These are phyloP conservation scores for Penstemon barbatus DNA, from an alignment of 257 asterid genomes.

Conservation along the genomic window DNA sequence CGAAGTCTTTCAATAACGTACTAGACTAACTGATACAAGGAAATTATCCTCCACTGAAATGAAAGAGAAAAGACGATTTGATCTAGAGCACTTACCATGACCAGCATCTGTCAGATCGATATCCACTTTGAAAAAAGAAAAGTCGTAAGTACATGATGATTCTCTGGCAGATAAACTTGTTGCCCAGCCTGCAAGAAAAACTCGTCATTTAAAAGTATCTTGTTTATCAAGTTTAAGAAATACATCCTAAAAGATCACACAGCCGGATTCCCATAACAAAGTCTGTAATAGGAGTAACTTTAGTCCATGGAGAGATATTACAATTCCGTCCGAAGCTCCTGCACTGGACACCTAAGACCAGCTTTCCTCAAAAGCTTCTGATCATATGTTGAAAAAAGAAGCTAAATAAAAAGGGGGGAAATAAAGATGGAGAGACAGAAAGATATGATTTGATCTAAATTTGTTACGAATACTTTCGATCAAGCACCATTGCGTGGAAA, in stretches of 20 bases:
- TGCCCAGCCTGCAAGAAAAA: slow-evolving; percentile 80
- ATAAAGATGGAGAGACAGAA: too few relatives aligned
- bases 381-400: too few relatives aligned
- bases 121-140: slow-evolving; percentile 70
- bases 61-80: slow-evolving; percentile 5
- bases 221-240: neutral
- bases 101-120: slow-evolving; percentile 94
- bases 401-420: too few relatives aligned
- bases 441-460: too few relatives aligned
- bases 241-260: neutral
- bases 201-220: neutral
- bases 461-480: too few relatives aligned
- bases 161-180: slow-evolving; percentile 95
- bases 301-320: neutral
- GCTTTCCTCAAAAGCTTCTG: too few relatives aligned
- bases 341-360: too few relatives aligned
- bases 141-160: slow-evolving; percentile 74
- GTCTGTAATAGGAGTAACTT: neutral
- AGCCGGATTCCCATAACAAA: slow-evolving; percentile 4
- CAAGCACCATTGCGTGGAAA: too few relatives aligned
- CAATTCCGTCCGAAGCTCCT: neutral
- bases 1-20: neutral
- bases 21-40: neutral
- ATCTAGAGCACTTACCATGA: slow-evolving; percentile 59
- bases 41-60: slow-evolving; percentile 14